A percentile compares a stretch with the other conserved stretches of the same genome.
phyloP scores from a whole-genome alignment of 345 rosid species.

The Excoecaria cochinchinensis region DNA sequence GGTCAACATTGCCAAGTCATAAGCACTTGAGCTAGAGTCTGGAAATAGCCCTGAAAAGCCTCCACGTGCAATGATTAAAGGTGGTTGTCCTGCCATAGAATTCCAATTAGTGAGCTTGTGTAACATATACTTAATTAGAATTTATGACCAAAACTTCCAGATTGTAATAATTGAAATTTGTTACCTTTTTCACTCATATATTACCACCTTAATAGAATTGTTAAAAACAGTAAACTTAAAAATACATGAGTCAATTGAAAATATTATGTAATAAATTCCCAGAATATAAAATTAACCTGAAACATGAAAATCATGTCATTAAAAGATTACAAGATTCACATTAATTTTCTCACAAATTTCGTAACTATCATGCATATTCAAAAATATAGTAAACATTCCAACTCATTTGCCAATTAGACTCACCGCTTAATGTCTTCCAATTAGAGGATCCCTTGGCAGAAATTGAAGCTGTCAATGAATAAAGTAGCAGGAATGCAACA shows the following conservation, averaged over 20 bases:
- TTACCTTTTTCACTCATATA: no score
- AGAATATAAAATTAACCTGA: no score
- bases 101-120: not conserved
- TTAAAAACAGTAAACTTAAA: no score
- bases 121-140: not conserved
- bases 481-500: conserved; percentile 8
- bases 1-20: conserved; percentile 29
- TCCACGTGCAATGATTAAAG: conserved; percentile 77
- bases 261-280: no score
- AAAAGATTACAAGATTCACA: not conserved
- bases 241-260: no score
- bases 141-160: not conserved
- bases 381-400: not conserved
- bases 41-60: conserved; percentile 90
- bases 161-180: not conserved
- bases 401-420: not conserved
- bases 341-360: no score
- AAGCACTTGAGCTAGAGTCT: conserved; percentile 59
- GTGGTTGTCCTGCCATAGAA: conserved; percentile 55
- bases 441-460: conserved; percentile 9
- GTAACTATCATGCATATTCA: not conserved
- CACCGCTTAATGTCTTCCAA: conserved; percentile 20
- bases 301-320: no score
- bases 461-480: not conserved
- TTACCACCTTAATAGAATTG: no score